Evolutionary conservation across 257 asterid species (phyloP).

Genomic region (Cynanchum wilfordii): DNA sequence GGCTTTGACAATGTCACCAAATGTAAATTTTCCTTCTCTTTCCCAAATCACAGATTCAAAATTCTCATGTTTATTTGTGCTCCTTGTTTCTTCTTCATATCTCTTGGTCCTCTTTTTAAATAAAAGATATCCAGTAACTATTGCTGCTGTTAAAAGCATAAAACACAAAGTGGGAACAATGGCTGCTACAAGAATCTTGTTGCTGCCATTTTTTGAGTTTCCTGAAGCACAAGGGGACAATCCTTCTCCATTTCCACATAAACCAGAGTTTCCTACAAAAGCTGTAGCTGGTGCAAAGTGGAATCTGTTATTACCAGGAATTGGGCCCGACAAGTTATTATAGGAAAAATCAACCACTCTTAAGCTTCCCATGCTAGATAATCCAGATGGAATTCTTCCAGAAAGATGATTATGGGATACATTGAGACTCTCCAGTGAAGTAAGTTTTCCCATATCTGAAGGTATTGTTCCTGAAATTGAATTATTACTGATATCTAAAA

Average conservation of each 20-base stretch:
- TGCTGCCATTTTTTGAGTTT: constrained; percentile 29
- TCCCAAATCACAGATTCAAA: constrained; percentile 66
- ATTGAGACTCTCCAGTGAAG: constrained; percentile 49
- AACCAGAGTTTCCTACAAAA: constrained; percentile 46
- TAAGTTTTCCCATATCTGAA: constrained; percentile 44
- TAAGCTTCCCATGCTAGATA: constrained; percentile 55
- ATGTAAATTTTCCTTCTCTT: constrained; percentile 64
- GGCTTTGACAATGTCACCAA: constrained; percentile 68
- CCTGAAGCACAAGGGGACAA: constrained; percentile 39
- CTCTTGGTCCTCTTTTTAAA: constrained; percentile 29
- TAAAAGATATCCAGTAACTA: constrained; percentile 27
- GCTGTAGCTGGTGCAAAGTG: constrained; percentile 35
- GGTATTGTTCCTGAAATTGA: constrained; percentile 59
- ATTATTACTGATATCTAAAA: constrained; percentile 65
- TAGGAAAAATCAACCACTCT: constrained; percentile 50
- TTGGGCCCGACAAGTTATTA: constrained; percentile 61
- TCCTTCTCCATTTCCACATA: constrained; percentile 67
- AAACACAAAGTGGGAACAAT: constrained; percentile 44
- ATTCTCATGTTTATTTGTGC: constrained; percentile 18
- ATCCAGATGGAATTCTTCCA: constrained; percentile 55
- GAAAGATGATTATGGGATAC: constrained; percentile 58
- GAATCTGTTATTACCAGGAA: constrained; percentile 49
- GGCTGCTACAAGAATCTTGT: constrained; percentile 40
- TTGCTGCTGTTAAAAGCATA: constrained; percentile 33
- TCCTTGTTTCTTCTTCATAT: constrained; percentile 41